Conservation (phyloP, 2,329 filamentous ascomycete species). For the Chaetothyriales sp. region DNA sequence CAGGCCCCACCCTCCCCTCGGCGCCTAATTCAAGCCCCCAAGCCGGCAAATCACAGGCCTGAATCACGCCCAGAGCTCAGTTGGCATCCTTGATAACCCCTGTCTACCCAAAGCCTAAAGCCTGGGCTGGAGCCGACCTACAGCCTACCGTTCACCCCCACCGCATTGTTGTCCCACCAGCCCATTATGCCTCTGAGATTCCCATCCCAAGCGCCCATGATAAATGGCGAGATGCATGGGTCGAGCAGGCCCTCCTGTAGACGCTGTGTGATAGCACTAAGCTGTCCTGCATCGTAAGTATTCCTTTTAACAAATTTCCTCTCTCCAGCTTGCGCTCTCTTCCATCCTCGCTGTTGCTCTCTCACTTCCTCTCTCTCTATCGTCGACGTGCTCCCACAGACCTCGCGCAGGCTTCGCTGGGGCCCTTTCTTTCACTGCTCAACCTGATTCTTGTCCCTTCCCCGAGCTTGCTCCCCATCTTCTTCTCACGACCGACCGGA, state of each 20-base stretch:
- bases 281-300: background rate
- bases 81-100: background rate
- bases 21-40: background rate
- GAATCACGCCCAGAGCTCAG: background rate
- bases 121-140: background rate
- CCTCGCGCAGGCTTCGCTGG: conserved; percentile 18
- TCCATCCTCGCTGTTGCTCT: background rate
- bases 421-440: background rate
- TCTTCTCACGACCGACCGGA: background rate
- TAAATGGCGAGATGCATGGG: background rate
- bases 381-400: conserved; percentile 2
- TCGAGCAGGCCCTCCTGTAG: background rate
- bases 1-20: background rate
- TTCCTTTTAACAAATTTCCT: background rate
- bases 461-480: background rate
- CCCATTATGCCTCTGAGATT: background rate
- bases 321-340: background rate
- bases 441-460: background rate
- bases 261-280: background rate
- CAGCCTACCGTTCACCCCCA: background rate
- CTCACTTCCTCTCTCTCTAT: too few relatives aligned
- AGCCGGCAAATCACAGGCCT: background rate
- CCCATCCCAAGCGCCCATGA: background rate
- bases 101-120: background rate
- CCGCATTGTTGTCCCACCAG: background rate